A percentile compares a stretch with the other conserved stretches of the same genome.
phyloP scores from a whole-genome alignment of 2,329 filamentous ascomycete species.

The Neopestalotiopsis clavispora region DNA sequence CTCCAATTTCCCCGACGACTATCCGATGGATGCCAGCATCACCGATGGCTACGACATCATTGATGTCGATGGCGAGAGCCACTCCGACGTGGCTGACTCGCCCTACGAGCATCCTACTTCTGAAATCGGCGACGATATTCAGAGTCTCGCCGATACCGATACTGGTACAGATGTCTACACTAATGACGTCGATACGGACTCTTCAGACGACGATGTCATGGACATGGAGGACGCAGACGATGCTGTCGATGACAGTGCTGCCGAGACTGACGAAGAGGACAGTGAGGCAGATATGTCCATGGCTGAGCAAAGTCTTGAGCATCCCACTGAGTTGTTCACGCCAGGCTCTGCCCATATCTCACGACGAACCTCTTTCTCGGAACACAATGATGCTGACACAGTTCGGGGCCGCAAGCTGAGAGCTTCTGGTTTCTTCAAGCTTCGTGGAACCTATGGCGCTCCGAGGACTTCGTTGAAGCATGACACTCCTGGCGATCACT shows the following conservation, averaged over 20 bases:
- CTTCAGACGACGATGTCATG: conserved; percentile 40
- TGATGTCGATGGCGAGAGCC: conserved; percentile 57
- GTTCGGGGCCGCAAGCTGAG: conserved; percentile 1
- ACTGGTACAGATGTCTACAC: conserved; percentile 53
- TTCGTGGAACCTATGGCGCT: background rate
- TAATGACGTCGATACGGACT: conserved; percentile 48
- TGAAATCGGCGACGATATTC: conserved; percentile 48
- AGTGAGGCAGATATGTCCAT: conserved; percentile 27
- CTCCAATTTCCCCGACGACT: conserved; percentile 45
- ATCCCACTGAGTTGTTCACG: conserved; percentile 36
- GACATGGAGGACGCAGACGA: conserved; percentile 24
- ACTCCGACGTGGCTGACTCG: conserved; percentile 53
- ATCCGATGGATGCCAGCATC: conserved; percentile 49
- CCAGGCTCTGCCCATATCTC: conserved; percentile 26
- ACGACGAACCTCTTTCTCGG: conserved; percentile 18
- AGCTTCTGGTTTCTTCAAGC: background rate
- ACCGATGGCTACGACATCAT: conserved; percentile 63
- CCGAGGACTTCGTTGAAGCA: background rate
- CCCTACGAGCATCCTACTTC: conserved; percentile 54
- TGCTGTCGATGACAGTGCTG: conserved; percentile 20
- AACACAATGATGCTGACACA: conserved; percentile 18
- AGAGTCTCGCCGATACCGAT: conserved; percentile 46
- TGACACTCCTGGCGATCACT: background rate
- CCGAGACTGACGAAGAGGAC: conserved; percentile 22
- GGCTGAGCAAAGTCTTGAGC: conserved; percentile 36